A percentile compares a stretch with the other conserved stretches of the same genome.
Evolutionary conservation across 768 basidiomycete species (phyloP).

Genomic region (Pleurotus tuoliensis): DNA sequence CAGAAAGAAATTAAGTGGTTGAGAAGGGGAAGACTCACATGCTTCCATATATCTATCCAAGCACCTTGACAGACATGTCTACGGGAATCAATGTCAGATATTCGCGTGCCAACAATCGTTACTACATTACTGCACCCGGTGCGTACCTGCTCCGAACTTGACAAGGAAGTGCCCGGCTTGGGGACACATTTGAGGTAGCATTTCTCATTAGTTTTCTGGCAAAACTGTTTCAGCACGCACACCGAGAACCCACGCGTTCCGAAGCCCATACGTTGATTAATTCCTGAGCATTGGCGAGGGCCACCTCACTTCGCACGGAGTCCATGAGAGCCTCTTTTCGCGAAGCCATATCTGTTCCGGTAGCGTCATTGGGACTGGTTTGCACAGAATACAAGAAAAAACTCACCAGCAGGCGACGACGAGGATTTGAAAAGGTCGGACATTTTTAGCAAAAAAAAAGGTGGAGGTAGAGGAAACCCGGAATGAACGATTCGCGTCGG

Average conservation of each 20-base stretch:
- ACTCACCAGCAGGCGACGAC: constrained; percentile 27
- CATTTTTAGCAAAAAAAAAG: constrained; percentile 28
- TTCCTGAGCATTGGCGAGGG: constrained; percentile 72
- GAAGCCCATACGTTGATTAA: constrained; percentile 61
- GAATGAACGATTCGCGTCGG: neutral
- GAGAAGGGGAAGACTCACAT: constrained; percentile 47
- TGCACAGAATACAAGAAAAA: neutral
- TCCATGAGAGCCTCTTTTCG: constrained; percentile 58
- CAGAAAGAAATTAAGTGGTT: neutral
- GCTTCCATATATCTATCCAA: constrained; percentile 83
- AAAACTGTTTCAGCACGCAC: too few relatives aligned
- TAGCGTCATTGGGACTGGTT: neutral
- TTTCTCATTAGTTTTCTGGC: constrained; percentile 73
- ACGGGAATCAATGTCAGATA: neutral
- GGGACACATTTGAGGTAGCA: constrained; percentile 76
- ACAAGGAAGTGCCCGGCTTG: constrained; percentile 69
- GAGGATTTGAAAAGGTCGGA: constrained; percentile 48
- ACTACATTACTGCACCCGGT: neutral
- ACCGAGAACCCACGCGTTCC: too few relatives aligned
- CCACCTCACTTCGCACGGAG: constrained; percentile 65
- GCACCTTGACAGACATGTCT: constrained; percentile 77
- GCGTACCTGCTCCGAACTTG: constrained; percentile 67
- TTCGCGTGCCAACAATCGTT: neutral
- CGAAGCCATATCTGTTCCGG: constrained; percentile 35
- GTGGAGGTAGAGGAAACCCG: too few relatives aligned